A percentile compares a stretch with the other conserved stretches of the same genome.
Conservation (phyloP, 2,329 filamentous ascomycete species). For the Ambrosiella cleistominuta region DNA sequence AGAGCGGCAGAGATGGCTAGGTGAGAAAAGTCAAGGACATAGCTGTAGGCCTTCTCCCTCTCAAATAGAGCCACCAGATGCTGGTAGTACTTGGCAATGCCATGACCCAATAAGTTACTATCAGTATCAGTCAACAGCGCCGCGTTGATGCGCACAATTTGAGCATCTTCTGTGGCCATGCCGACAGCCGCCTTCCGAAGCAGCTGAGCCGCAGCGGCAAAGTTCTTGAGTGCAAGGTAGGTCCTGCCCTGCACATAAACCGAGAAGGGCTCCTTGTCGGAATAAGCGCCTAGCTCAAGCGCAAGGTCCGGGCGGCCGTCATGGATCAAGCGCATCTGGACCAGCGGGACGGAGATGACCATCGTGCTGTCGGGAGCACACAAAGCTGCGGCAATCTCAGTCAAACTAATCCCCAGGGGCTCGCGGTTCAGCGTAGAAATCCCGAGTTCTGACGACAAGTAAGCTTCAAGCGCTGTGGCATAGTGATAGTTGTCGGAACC, state of each 20-base stretch:
- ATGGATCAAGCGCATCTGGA: conserved; percentile 45
- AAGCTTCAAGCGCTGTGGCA: conserved; percentile 29
- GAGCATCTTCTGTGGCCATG: conserved; percentile 45
- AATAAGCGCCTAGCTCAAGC: conserved; percentile 37
- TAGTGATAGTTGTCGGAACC: conserved; percentile 28
- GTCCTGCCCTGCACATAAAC: conserved; percentile 76
- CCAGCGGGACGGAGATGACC: conserved; percentile 40
- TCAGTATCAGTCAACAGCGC: conserved; percentile 20
- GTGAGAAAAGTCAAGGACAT: conserved; percentile 68
- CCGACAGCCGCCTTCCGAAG: conserved; percentile 74
- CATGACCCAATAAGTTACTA: conserved; percentile 51
- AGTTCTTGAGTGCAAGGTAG: conserved; percentile 55
- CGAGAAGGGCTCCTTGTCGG: conserved; percentile 41
- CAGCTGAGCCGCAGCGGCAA: conserved; percentile 50
- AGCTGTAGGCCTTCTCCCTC: conserved; percentile 55
- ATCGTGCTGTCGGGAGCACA: conserved; percentile 49
- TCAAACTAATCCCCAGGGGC: conserved; percentile 41
- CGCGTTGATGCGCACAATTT: conserved; percentile 23
- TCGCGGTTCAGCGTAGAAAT: conserved; percentile 33
- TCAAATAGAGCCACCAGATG: conserved; percentile 77
- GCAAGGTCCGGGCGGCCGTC: conserved; percentile 42
- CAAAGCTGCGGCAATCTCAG: conserved; percentile 47
- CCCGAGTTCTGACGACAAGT: conserved; percentile 45
- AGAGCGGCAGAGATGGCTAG: conserved; percentile 50
- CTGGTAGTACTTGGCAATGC: conserved; percentile 67